Percentiles rank a stretch among this genome's conserved stretches.
These are phyloP conservation scores for Rhodotorula graminis DNA, from an alignment of 768 basidiomycete species.

Conservation along the genomic window DNA sequence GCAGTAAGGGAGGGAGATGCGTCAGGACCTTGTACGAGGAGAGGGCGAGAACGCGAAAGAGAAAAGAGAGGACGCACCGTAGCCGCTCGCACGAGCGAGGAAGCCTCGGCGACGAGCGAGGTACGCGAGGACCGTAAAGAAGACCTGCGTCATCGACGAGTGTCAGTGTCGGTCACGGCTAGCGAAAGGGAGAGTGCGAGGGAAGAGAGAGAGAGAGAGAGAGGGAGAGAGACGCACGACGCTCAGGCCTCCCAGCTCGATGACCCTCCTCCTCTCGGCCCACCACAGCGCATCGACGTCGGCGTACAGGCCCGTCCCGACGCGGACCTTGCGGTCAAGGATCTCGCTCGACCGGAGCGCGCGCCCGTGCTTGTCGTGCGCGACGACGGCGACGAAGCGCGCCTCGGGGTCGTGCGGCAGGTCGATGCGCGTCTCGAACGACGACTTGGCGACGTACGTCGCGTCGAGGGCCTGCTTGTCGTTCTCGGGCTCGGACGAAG, in stretches of 20 bases:
- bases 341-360: not conserved
- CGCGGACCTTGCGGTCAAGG: not conserved
- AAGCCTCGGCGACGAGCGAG: not conserved
- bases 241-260: not conserved
- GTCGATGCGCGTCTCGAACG: not conserved
- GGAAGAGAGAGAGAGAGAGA: not conserved
- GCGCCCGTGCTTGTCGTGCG: not conserved
- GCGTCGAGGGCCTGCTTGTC: too few relatives aligned
- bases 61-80: too few relatives aligned
- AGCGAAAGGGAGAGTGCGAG: too few relatives aligned
- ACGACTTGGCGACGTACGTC: not conserved
- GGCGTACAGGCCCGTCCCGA: not conserved
- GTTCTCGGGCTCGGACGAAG: not conserved
- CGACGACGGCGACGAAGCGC: not conserved
- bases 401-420: not conserved
- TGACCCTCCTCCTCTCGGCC: not conserved
- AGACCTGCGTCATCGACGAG: not conserved
- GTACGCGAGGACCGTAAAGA: not conserved
- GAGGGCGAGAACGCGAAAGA: too few relatives aligned
- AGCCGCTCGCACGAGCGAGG: not conserved
- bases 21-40: too few relatives aligned
- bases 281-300: constrained; percentile 1
- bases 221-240: not conserved
- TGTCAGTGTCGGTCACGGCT: too few relatives aligned
- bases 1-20: too few relatives aligned